Conservation (phyloP, 2,329 filamentous ascomycete species). For the Aspergillus neoniger region DNA sequence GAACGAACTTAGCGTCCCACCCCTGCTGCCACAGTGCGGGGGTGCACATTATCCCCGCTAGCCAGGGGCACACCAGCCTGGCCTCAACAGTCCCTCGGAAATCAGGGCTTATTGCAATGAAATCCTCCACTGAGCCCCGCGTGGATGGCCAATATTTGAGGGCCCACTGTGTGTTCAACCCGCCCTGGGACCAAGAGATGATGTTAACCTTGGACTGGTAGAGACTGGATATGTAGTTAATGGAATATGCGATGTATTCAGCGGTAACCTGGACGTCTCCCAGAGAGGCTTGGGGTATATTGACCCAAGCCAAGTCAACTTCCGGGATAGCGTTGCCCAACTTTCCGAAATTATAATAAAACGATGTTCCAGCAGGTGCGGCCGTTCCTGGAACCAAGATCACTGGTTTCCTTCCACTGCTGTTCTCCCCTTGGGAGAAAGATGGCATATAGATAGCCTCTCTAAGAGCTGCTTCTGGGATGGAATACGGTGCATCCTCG, state of each 20-base stretch:
- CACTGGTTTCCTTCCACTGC: slow-evolving; percentile 45
- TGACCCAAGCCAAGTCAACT: slow-evolving; percentile 58
- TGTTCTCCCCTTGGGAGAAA: slow-evolving; percentile 49
- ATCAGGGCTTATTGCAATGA: slow-evolving; percentile 56
- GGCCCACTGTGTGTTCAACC: slow-evolving; percentile 58
- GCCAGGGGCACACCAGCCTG: slow-evolving; percentile 32
- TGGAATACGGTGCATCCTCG: slow-evolving; percentile 52
- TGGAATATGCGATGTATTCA: slow-evolving; percentile 60
- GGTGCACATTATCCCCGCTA: slow-evolving; percentile 29
- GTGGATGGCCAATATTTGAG: slow-evolving; percentile 60
- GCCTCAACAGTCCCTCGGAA: slow-evolving; percentile 53
- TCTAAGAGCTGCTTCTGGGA: slow-evolving; percentile 51
- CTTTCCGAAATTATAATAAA: slow-evolving; percentile 52
- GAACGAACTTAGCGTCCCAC: slow-evolving; percentile 19
- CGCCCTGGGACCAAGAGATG: slow-evolving; percentile 60
- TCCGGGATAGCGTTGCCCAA: slow-evolving; percentile 46
- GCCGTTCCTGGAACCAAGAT: slow-evolving; percentile 59
- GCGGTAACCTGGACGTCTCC: slow-evolving; percentile 54
- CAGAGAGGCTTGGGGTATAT: slow-evolving; percentile 53
- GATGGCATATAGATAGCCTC: slow-evolving; percentile 56
- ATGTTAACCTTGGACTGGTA: slow-evolving; percentile 45
- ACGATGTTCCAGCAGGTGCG: slow-evolving; percentile 50
- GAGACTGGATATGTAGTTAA: slow-evolving; percentile 56
- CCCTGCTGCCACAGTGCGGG: slow-evolving; percentile 50
- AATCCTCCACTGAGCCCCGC: slow-evolving; percentile 48